Conservation (phyloP, 1,284 basidiomycete species). For the Pyrrhoderma noxium region DNA sequence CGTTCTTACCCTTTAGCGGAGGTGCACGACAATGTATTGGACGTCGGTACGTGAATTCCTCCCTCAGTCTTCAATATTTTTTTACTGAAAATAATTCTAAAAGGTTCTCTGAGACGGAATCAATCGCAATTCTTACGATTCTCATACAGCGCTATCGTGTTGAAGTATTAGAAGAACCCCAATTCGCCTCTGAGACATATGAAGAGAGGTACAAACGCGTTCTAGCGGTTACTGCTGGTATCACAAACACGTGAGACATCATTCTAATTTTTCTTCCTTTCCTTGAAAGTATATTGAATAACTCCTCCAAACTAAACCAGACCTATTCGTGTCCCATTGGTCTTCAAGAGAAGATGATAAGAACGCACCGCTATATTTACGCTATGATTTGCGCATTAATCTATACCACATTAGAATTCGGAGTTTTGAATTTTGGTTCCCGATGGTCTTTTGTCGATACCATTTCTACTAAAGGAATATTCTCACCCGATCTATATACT, state of each 20-base stretch:
- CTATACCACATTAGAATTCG: not conserved
- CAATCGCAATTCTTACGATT: constrained; percentile 12
- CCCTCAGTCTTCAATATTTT: not conserved
- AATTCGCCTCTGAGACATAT: constrained; percentile 26
- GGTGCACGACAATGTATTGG: constrained; percentile 28
- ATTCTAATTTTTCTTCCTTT: constrained; percentile 6
- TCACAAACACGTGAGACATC: constrained; percentile 24
- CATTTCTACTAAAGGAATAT: no score
- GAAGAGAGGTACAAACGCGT: constrained; percentile 26
- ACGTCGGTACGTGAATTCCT: constrained; percentile 6
- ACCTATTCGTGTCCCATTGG: constrained; percentile 15
- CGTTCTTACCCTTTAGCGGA: constrained; percentile 46
- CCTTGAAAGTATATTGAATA: not conserved
- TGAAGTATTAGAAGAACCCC: constrained; percentile 26
- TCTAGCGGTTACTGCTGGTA: constrained; percentile 19
- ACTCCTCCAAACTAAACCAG: not conserved
- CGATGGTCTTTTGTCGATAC: not conserved
- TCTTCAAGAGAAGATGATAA: constrained; percentile 12
- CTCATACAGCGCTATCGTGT: constrained; percentile 15
- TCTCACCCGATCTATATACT: no score
- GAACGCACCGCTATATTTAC: not conserved
- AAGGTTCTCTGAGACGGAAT: constrained; percentile 17
- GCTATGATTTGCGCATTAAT: not conserved
- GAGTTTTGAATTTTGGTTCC: not conserved
- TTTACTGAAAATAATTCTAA: not conserved